Evolutionary conservation across 768 basidiomycete species (phyloP).

Genomic region (Boletus speciosus): DNA sequence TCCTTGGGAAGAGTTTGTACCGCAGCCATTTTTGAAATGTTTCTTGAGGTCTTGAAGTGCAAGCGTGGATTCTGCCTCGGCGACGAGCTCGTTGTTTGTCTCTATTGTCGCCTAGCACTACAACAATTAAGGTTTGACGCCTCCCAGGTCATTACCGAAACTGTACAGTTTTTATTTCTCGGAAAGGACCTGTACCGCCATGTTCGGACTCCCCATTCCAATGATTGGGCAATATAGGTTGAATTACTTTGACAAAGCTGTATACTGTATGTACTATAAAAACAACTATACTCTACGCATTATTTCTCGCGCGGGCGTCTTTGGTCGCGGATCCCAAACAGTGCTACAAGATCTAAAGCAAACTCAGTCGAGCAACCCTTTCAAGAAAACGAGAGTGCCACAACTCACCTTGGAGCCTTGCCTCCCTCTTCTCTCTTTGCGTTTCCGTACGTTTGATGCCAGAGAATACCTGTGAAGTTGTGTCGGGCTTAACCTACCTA

Average conservation of each 20-base stretch:
- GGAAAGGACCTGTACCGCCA: too few species aligned
- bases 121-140: constrained; percentile 25
- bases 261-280: constrained; percentile 15
- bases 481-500: constrained; percentile 1
- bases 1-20: constrained; percentile 77
- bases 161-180: constrained; percentile 26
- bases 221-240: not conserved
- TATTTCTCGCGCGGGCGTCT: not conserved
- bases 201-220: too few species aligned
- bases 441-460: constrained; percentile 77
- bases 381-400: not conserved
- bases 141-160: constrained; percentile 23
- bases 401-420: constrained; percentile 68
- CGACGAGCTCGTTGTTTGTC: constrained; percentile 27
- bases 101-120: constrained; percentile 10
- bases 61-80: constrained; percentile 13
- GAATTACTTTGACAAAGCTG: constrained; percentile 1
- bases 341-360: constrained; percentile 53
- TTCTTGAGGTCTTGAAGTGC: constrained; percentile 33
- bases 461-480: constrained; percentile 66
- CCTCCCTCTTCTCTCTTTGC: constrained; percentile 72
- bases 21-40: constrained; percentile 52
- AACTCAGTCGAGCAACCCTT: not conserved
- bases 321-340: constrained; percentile 44
- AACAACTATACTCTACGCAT: not conserved